Conservation (phyloP, 176 grass and related monocot species). For the Tillandsia leiboldiana region DNA sequence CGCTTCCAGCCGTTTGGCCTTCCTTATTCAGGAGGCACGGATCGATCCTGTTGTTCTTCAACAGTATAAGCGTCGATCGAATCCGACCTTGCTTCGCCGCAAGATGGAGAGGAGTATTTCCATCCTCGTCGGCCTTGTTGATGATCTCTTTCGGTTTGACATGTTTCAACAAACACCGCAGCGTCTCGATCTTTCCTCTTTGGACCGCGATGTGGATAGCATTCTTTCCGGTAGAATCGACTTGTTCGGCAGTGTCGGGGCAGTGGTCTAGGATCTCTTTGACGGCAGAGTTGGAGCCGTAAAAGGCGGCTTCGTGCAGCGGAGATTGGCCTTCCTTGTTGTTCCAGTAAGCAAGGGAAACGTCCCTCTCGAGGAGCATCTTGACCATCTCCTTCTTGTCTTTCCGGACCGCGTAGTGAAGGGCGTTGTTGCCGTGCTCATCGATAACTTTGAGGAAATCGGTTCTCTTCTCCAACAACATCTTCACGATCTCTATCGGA, state of each 20-base stretch:
- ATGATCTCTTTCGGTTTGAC: constrained; percentile 27
- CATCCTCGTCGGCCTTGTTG: constrained; percentile 34
- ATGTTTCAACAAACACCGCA: constrained; percentile 31
- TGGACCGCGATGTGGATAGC: constrained; percentile 35
- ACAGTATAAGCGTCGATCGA: constrained; percentile 16
- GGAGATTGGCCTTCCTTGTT: constrained; percentile 16
- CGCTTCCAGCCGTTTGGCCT: constrained; percentile 15
- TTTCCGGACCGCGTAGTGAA: constrained; percentile 65
- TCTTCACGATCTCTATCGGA: constrained; percentile 39
- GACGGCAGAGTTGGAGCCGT: constrained; percentile 32
- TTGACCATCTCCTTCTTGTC: constrained; percentile 31
- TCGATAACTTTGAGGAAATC: constrained; percentile 27
- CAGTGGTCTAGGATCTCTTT: constrained; percentile 35
- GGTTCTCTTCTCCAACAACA: constrained; percentile 18
- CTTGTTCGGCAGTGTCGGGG: constrained; percentile 39
- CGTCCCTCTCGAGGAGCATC: constrained; percentile 23
- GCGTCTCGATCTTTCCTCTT: constrained; percentile 29
- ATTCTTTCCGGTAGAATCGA: constrained; percentile 19
- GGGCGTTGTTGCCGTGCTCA: constrained; percentile 30
- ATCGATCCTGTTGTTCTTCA: constrained; percentile 19
- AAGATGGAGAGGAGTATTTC: constrained; percentile 50
- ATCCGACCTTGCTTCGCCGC: constrained; percentile 25
- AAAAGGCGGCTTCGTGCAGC: constrained; percentile 34
- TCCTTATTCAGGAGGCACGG: constrained; percentile 21
- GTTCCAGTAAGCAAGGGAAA: constrained; percentile 28